A percentile compares a stretch with the other conserved stretches of the same genome.
Evolutionary conservation across 495 filamentous ascomycete species (phyloP).

Genomic region (Daldinia vernicosa): DNA sequence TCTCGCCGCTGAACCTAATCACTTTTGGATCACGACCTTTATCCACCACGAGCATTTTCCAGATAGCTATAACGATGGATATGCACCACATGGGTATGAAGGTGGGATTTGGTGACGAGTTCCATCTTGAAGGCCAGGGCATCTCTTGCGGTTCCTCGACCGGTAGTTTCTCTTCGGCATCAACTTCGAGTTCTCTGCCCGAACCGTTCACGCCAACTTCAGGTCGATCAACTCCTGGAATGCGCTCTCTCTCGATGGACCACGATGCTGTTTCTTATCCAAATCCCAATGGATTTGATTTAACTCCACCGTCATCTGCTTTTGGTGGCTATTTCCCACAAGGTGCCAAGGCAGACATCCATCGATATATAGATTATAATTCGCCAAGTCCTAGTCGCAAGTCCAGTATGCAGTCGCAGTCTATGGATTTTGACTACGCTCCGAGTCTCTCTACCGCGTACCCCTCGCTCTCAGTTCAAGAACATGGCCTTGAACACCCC

Average conservation of each 20-base stretch:
- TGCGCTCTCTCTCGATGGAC: constrained; percentile 35
- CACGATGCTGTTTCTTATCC: constrained; percentile 40
- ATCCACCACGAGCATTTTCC: constrained; percentile 2
- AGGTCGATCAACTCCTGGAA: constrained; percentile 44
- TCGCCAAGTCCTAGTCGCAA: constrained; percentile 39
- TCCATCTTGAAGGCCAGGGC: constrained; percentile 40
- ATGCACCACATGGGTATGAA: constrained; percentile 36
- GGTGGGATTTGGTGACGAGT: constrained; percentile 42
- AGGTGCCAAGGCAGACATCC: constrained; percentile 25
- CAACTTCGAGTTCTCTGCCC: constrained; percentile 46
- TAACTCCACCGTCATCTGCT: constrained; percentile 52
- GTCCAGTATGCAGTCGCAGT: constrained; percentile 34
- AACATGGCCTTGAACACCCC: constrained; percentile 17
- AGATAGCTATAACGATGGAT: constrained; percentile 28
- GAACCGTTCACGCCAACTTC: constrained; percentile 54
- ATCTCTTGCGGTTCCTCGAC: constrained; percentile 41
- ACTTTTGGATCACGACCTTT: constrained; percentile 20
- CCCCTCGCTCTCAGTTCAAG: constrained; percentile 16
- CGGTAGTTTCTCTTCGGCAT: constrained; percentile 48
- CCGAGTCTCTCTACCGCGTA: constrained; percentile 19
- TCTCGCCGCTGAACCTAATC: constrained; percentile 16
- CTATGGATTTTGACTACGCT: constrained; percentile 36
- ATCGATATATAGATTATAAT: constrained; percentile 41
- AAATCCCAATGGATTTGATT: constrained; percentile 40
- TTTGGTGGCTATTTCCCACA: constrained; percentile 48